phyloP scores from a whole-genome alignment of 257 asterid species.

The Solanum habrochaites region DNA sequence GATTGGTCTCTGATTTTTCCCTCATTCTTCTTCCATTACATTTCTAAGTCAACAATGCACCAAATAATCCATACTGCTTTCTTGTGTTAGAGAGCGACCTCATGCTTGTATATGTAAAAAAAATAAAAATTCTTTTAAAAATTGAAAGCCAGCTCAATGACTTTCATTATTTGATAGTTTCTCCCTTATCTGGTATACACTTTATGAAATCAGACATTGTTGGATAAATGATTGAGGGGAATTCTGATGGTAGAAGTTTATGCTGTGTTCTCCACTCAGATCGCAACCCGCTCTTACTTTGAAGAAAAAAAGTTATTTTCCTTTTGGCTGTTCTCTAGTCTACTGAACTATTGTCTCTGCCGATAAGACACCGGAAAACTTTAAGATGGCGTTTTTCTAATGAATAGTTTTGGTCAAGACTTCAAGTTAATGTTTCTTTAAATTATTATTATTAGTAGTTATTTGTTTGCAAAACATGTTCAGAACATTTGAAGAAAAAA shows the following conservation, averaged over 20 bases:
- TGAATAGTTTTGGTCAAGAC: not conserved
- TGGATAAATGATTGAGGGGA: not conserved
- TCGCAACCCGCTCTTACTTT: not conserved
- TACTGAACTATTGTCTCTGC: not conserved
- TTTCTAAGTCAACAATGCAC: not conserved
- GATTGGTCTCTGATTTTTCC: constrained; percentile 28
- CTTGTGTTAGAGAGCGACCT: not conserved
- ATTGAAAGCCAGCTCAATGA: not conserved
- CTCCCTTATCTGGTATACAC: not conserved
- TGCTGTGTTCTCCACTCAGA: not conserved
- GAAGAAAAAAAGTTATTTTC: not conserved
- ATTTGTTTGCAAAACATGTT: not conserved
- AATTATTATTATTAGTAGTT: too few relatives aligned
- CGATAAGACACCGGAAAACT: not conserved
- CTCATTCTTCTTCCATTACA: not conserved
- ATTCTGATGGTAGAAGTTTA: not conserved
- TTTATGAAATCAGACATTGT: not conserved
- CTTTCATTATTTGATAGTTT: not conserved
- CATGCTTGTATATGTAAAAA: not conserved
- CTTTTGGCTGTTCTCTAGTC: not conserved
- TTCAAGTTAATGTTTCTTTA: not conserved
- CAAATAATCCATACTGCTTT: not conserved
- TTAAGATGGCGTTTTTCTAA: not conserved
- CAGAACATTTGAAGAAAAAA: not conserved
- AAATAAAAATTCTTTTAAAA: not conserved